Base-by-base conservation (phyloP, 2,329 filamentous ascomycete species). In the Penicillium aurantiogriseum region DNA sequence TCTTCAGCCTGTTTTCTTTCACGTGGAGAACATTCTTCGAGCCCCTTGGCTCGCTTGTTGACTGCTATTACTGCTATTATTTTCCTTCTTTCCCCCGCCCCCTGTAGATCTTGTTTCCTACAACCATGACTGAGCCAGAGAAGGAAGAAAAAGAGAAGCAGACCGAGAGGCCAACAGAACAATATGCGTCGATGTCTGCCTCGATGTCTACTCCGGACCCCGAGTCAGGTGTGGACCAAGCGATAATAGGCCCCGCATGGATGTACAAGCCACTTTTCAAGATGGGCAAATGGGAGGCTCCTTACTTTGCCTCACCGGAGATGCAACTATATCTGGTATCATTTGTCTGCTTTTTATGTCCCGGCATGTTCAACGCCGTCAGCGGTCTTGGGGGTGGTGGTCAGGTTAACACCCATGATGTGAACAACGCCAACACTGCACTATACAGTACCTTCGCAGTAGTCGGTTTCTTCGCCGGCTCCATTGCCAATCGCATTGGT, bases 221-320 rank as follows among this genome's bases (percentile, higher is more conserved):
- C 29, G 68, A 71, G 48, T 46, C 64, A 19, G 61, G 59, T 13
- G 52, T 61, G 29, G 63, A 67, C 48, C 53, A 60, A 40, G 29
- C 59, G n/a, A 58, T 65, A 47, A 58, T 65, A 23, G 76, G 75
- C 2, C 74, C 71, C 47, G 63, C 75, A 61, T 91, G 88, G 88
- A 87, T 86, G 76, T 91, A 92, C 80, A 85, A 83, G 68, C 78
- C 80, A 48, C 54, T 67, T 25, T 69, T 85, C 67, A 81, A 78
- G 56, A 58, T 91, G 56, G 81, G 82, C 19, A 76, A 78, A 49
- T 75, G 76, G 57, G 80, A 81, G 63, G 59, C 88, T 8, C 80
- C 81, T 4, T 90, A 86, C 81, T 92, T 88, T 72, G 89, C 89
- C 23, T 90, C 88, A 56, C 89, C 89, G 13, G 84, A 86, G 68